Evolutionary conservation across 148 eudicot species (phyloP), one percentile per base, ranked within the genome.

Genomic region (Drosera capensis): DNA sequence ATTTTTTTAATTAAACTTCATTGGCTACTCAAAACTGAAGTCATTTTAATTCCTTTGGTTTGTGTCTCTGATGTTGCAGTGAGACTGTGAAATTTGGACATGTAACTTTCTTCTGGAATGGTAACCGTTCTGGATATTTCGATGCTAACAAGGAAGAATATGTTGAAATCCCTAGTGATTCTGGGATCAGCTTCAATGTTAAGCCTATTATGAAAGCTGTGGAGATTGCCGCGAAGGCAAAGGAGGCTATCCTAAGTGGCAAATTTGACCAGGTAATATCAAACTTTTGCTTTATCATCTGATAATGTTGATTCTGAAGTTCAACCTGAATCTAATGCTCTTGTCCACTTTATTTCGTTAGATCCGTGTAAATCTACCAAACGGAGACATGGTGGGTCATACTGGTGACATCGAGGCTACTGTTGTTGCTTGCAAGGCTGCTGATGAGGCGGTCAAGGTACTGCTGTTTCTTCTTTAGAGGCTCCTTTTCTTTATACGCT

Each of bases 51-150:
- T n/a, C n/a, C 13, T 34, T 34, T 34, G n/a, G 13, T 34, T 34
- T 34, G 3, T 4, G 5, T 34, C 38, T 34, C 38, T 34, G 1
- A 18, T 21, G 31, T 9, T 14, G 35, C 61, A 87, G 94, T 67
- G 96, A 88, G 64, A 83, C 96, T 44, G 96, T 88, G 44, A 88
- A 88, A 60, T 88, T 88, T 65, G 94, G 96, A 44, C 96, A 83
- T 45, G 96, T 88, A 24, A 88, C 96, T 40, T 80, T 85, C 60
- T 85, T 85, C 70, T 85, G 95, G 95, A 85, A 85, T 29, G 95
- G 95, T 30, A 85, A 80, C 43, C 86, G 92, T 14, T 85, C 92
- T 22, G 95, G 95, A 38, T 85, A 62, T 62, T 85, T 85, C 48
- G 68, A 85, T 46, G 17, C 79, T 11, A 68, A 77, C n/a, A 59